Percentiles rank a stretch among this genome's conserved stretches.
phyloP scores from a whole-genome alignment of 768 basidiomycete species.

The Phylloporus sp. region DNA sequence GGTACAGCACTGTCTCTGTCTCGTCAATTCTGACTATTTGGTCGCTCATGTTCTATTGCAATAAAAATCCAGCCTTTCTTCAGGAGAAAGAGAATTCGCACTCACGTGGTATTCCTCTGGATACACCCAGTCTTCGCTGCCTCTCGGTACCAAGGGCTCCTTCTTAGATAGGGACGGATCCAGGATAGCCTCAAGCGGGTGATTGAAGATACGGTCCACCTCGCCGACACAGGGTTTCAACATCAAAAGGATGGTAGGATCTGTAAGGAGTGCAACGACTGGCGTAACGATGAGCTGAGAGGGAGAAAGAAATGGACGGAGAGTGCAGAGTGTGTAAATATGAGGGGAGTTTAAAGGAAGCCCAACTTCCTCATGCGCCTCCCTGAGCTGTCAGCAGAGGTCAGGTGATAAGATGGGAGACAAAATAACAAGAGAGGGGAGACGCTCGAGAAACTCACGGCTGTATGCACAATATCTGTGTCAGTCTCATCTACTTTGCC shows the following conservation, averaged over 20 bases:
- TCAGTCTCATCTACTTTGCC: conserved; percentile 74
- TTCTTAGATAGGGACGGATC: conserved; percentile 49
- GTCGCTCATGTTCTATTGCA: conserved; percentile 56
- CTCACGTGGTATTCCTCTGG: conserved; percentile 69
- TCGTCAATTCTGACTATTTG: conserved; percentile 35
- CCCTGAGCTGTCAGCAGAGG: conserved; percentile 52
- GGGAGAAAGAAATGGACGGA: conserved; percentile 69
- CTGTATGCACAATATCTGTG: conserved; percentile 58
- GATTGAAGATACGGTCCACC: conserved; percentile 76
- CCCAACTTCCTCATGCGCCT: conserved; percentile 83
- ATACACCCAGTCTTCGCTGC: conserved; percentile 78
- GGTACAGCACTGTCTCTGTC: conserved; percentile 53
- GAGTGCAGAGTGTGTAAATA: conserved; percentile 55
- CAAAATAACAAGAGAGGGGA: not conserved
- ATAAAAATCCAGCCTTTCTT: too few species aligned
- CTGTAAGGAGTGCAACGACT: conserved; percentile 66
- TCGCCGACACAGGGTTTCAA: conserved; percentile 61
- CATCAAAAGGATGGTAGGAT: conserved; percentile 43
- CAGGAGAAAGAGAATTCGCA: not conserved
- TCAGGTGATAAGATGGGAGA: not conserved
- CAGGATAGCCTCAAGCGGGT: conserved; percentile 71
- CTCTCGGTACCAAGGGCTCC: conserved; percentile 48
- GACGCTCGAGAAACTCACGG: conserved; percentile 47
- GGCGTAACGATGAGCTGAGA: conserved; percentile 72
- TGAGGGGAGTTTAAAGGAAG: conserved; percentile 55